Base-by-base conservation (phyloP, 306 rosid species). In the Quillaja saponaria region DNA sequence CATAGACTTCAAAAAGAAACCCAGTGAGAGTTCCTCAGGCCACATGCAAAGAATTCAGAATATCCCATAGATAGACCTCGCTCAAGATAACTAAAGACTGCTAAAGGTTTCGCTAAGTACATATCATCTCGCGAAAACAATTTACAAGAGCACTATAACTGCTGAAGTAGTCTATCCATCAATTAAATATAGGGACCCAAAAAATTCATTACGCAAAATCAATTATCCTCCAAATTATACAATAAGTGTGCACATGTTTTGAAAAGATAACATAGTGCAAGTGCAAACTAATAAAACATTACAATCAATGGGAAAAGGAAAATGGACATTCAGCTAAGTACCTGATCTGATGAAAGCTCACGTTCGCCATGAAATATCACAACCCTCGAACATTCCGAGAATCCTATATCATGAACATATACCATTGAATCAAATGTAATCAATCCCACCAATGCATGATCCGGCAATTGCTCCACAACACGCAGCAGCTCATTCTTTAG, bases 371-470 rank as follows among this genome's bases (percentile, higher is more conserved):
- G 82, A 61, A 91, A 65, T 50, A 85, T 5, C 21, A 80, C 66
- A 11, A 78, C 79, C 48, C 82, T 81, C 10, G 87, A 81, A 55
- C 87, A 87, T 55, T 85, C 91, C 0, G 84, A 66, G 67, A 71
- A 78, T 9, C 73, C 75, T 38, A 87, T 82, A 76, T 91, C 87
- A 47, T 87, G 81, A 52, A 91, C 82, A 35, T 71, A 76, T 48
- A 85, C 96, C 91, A 85, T 85, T 0, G 95, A 91, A 62, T 91
- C 95, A 72, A 87, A 91, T 3, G 90, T 76, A 20, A 91, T 21
- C 68, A 91, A 44, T 1, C 82, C 82, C 46, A 91, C 96, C 35
- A 81, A 48, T 15, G 87, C 67, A 55, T 71, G 74, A 57, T 91
- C 87, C 0, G 95, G 96, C 55, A 91, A 68, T 47, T 71, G 82